phyloP scores from a whole-genome alignment of 2,329 filamentous ascomycete genomes.

The Claviceps monticola region DNA sequence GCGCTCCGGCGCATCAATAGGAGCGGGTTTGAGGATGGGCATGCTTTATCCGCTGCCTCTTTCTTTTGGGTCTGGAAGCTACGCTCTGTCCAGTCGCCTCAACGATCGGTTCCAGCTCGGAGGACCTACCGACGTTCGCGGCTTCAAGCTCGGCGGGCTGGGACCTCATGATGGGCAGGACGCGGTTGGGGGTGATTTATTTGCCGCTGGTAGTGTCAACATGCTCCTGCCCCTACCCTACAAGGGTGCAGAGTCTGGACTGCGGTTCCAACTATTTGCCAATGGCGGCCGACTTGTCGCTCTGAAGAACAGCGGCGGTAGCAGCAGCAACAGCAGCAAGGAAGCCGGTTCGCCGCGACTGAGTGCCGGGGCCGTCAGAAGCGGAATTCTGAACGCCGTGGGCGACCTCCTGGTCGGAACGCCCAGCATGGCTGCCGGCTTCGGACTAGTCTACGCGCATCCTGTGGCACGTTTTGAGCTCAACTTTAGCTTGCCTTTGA shows the following conservation, averaged over 20 bases:
- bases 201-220: constrained; percentile 77
- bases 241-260: constrained; percentile 66
- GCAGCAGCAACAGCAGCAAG: constrained; percentile 29
- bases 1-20: constrained; percentile 67
- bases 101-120: constrained; percentile 94
- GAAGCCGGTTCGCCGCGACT: constrained; percentile 22
- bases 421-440: constrained; percentile 73
- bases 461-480: constrained; percentile 87
- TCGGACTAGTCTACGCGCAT: constrained; percentile 90
- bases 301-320: constrained; percentile 35
- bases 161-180: constrained; percentile 79
- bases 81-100: constrained; percentile 57
- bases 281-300: constrained; percentile 80
- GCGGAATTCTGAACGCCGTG: constrained; percentile 47
- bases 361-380: constrained; percentile 31
- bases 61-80: constrained; percentile 35
- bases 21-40: constrained; percentile 67
- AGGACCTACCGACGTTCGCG: constrained; percentile 85
- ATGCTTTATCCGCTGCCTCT: constrained; percentile 69
- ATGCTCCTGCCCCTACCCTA: constrained; percentile 74
- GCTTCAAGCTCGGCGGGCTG: constrained; percentile 79
- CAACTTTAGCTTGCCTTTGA: constrained; percentile 83
- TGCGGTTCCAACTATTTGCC: constrained; percentile 80
- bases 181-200: constrained; percentile 81
- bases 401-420: constrained; percentile 58